Evolutionary conservation across 768 basidiomycete genomes (phyloP), one percentile per base, ranked within the genome.

Genomic region (Leccinellum albellum): DNA sequence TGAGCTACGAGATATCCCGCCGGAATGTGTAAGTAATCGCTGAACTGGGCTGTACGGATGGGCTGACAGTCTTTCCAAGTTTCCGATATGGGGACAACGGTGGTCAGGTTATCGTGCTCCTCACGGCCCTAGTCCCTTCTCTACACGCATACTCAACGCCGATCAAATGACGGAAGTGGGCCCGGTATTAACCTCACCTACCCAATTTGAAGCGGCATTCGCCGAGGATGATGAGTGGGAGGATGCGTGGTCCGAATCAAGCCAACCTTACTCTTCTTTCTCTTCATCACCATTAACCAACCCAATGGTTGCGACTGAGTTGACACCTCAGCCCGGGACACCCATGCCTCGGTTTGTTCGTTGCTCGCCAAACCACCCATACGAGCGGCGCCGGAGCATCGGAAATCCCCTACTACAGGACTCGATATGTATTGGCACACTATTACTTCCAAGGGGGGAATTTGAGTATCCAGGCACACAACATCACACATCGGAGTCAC

Each of bases 81-180:
- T 73, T 31, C 65, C 69, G 15, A 56, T 71, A 55, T 73, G 71
- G 71, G 71, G 71, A 56, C 67, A 70, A 53, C 65, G 70, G 31
- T 71, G 70, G 70, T 53, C 63, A 29, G 53, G 59, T 15, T 58
- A 65, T 54, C 62, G 58, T 59, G 42, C 40, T 54, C 63, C 70
- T 50, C 59, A 51, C 33, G 65, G 70, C 15, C 67, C 70, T 29
- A 71, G 70, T 33, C 46, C 61, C 21, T 71, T 69, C 50, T 66
- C 60, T 31, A 64, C 55, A 3, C 65, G 61, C 51, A 28, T 59
- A 55, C 60, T 69, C 54, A 55, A 37, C 35, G 56, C 48, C 56
- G 56, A 60, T 54, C 59, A 26, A 31, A 69, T 66, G 64, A 49
- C 58, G 7, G 60, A 71, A 60, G 46, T 69, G 48, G 61, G 56